Base-by-base conservation (phyloP, 208 protist genomes). In the Wallacemonas rigidus region DNA sequence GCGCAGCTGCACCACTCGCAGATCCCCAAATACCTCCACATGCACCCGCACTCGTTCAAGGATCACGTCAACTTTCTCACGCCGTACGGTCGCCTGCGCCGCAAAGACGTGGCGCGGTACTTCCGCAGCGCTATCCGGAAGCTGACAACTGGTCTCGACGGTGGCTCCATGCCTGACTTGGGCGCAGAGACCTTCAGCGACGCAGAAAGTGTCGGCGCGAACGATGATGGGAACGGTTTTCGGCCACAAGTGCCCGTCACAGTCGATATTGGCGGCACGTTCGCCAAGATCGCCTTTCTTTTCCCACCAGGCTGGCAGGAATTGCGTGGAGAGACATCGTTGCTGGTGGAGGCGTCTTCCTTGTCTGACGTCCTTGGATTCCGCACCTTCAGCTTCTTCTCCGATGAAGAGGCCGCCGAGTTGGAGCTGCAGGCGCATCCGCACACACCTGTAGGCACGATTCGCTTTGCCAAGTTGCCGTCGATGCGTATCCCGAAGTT, bases 241-340 rank as follows among this genome's bases (percentile, higher is more conserved):
- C 41, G 54, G 36, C 69, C 94, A 26, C 74, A 72, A 38, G 87
- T 95, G 17, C 93, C 93, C 8, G 57, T 91, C 17, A 83, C 85
- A 17, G 82, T 97, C 51, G 93, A 97, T 75, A 96, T 97, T 79
- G 93, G 93, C 15, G 93, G 93, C 53, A 97, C 91, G 39, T 96
- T 95, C 71, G 88, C 89, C 17, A 97, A 97, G 74, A 67, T 97
- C n/a, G 83, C 88, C 35, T 97, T 88, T 64, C 74, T 97, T 39
- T 74, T 89, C 71, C 90, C 91, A 5, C 92, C 92, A 5, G 76
- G 74, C 35, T 62, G 60, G 60, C 17, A 15, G 36, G 60, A 65
- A 11, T 14, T 65, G n/a, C 60, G 60, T 36, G 60, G 60, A 0
- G 60, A 44, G 43, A 65, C 71, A 6, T 83, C 81, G 26, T 36